Conservation (phyloP, 192 early-diverging fungal genomes). For the Chytriomyces confervae region DNA sequence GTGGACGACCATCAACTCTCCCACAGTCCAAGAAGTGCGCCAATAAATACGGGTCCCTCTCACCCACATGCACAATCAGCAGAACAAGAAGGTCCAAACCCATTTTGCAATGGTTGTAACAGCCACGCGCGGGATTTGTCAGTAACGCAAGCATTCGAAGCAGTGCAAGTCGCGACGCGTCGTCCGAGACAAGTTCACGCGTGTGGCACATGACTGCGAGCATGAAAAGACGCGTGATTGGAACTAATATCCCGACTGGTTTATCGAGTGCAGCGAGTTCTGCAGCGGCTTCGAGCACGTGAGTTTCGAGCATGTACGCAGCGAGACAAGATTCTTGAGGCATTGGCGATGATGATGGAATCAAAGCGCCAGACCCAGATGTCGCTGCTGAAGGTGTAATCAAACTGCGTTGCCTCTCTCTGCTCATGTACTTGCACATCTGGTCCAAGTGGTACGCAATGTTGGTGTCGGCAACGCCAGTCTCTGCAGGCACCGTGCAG, state of each 20-base stretch:
- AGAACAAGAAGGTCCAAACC: neutral
- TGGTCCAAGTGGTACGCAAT: slow-evolving; percentile 1
- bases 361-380: neutral
- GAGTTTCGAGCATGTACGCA: neutral
- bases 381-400: neutral
- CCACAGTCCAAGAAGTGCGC: no score
- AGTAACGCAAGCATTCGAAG: no score
- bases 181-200: no score
- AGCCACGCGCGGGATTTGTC: neutral
- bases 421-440: neutral
- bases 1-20: no score
- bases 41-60: no score
- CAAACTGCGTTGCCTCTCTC: neutral
- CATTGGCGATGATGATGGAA: neutral
- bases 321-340: neutral
- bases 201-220: no score
- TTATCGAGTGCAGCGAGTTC: no score
- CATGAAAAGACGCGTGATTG: no score
- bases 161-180: no score
- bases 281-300: neutral
- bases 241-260: no score
- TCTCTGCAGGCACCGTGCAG: neutral
- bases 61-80: no score
- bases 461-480: neutral
- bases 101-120: neutral